A percentile compares a stretch with the other conserved stretches of the same genome.
phyloP scores from a whole-genome alignment of 108 stramenopile species.

The Skeletonema potamos region DNA sequence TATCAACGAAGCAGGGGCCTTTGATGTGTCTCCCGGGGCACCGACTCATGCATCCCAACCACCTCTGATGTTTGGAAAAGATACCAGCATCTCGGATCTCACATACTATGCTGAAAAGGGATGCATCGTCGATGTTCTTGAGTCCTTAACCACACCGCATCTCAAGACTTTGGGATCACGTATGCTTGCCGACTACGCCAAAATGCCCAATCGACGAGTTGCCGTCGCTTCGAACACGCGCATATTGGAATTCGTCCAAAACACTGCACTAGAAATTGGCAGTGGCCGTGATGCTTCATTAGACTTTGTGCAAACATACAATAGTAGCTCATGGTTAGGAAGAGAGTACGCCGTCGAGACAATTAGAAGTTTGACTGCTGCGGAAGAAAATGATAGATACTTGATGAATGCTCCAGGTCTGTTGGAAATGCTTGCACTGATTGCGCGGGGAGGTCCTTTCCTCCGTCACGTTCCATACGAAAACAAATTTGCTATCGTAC shows the following conservation, averaged over 20 bases:
- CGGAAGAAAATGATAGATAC: conserved; percentile 84
- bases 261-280: conserved; percentile 64
- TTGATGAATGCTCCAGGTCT: conserved; percentile 77
- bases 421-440: conserved; percentile 73
- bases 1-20: conserved; percentile 37
- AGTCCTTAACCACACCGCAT: conserved; percentile 74
- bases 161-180: conserved; percentile 79
- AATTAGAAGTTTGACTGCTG: conserved; percentile 83
- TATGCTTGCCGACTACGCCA: conserved; percentile 90
- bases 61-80: conserved; percentile 72
- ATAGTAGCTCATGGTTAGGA: conserved; percentile 65
- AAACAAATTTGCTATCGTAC: conserved; percentile 5
- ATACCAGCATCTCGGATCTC: conserved; percentile 77
- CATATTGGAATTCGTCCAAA: conserved; percentile 80
- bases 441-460: conserved; percentile 86
- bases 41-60: conserved; percentile 5
- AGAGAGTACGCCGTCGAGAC: conserved; percentile 90
- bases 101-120: conserved; percentile 88
- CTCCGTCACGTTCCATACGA: conserved; percentile 8
- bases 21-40: conserved; percentile 21
- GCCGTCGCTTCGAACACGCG: conserved; percentile 79
- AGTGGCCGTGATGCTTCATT: background rate
- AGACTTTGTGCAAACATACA: conserved; percentile 7
- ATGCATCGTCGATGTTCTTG: conserved; percentile 76
- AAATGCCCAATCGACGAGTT: conserved; percentile 82